Percentiles rank a stretch among this genome's conserved stretches.
Conservation (phyloP, 257 asterid genomes). For the Solanum chiquidenum region DNA sequence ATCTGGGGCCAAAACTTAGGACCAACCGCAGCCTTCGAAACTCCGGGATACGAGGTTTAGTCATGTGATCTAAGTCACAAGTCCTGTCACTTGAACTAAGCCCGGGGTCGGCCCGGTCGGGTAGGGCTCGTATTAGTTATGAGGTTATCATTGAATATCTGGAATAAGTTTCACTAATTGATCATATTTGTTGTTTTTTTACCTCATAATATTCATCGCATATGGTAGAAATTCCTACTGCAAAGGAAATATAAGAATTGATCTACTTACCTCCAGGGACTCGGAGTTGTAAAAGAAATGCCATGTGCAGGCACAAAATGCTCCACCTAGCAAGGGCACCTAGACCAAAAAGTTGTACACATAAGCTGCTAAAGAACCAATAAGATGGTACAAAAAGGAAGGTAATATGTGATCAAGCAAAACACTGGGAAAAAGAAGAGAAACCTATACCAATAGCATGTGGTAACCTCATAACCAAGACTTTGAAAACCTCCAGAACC, state of each 20-base stretch:
- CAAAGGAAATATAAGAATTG: not conserved
- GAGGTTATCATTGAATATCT: not conserved
- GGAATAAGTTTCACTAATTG: not conserved
- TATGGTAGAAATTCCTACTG: not conserved
- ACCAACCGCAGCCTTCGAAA: not conserved
- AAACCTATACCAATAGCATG: not conserved
- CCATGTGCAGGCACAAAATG: conserved; percentile 98
- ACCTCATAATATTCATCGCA: not conserved
- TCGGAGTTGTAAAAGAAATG: conserved; percentile 95
- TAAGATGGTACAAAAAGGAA: not conserved
- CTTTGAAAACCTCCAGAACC: not conserved
- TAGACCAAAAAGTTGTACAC: not conserved
- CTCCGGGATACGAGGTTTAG: not conserved
- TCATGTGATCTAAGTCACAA: not conserved
- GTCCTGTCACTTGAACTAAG: not conserved
- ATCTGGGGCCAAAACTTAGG: not conserved
- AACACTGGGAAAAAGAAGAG: not conserved
- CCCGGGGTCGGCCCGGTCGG: too few species aligned
- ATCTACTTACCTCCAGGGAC: conserved; percentile 69
- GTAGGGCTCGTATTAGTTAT: not conserved
- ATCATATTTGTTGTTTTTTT: not conserved
- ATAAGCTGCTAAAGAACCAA: not conserved
- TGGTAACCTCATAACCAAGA: not conserved
- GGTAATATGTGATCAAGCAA: not conserved
- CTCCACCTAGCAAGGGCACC: conserved; percentile 98